Evolutionary conservation across 805 yeast genomes (phyloP), one percentile per base, ranked within the genome.

Genomic region (Maudiozyma serrabonitensis): DNA sequence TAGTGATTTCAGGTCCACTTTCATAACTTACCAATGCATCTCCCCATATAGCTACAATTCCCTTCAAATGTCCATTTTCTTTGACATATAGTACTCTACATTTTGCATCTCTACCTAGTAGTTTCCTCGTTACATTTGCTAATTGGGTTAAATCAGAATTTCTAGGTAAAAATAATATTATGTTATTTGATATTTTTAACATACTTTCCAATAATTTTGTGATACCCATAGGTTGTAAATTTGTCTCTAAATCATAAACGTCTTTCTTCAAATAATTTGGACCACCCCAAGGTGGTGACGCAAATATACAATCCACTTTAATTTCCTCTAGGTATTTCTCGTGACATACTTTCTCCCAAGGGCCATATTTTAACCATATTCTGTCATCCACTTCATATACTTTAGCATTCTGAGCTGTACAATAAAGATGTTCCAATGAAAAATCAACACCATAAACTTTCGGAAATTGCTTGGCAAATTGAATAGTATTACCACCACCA

Each of bases 251-350:
- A 54, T 82, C 81, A 62, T 75, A 82, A 2, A 55, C 53, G 0
- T 62, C 61, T n/a, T 64, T 54, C 23, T 63, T 57, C 45, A 68
- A 66, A 62, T 86, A 87, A 2, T 66, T 61, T 0, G 87, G 84
- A 0, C 95, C 95, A 34, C 93, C 95, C 95, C 95, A 87, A 0
- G 95, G 95, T 1, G 95, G 95, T 1, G 91, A 83, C n/a, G 80
- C 75, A 66, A 84, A 86, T 9, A 79, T 72, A 46, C 81, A 70
- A 51, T 63, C 62, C 16, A 59, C 49, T 15, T 55, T 55, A 4
- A 63, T 50, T 9, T 56, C 53, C 9, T 52, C 47, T 28, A 61
- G 54, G 25, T 52, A 53, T 1, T 52, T 51, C 34, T 53, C 54
- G 23, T 54, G 52, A 7, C 56, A 53, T 6, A 61, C 45, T 18